phyloP scores from a whole-genome alignment of 371 early-diverging fungal species.

The Sporodiniella umbellata region DNA sequence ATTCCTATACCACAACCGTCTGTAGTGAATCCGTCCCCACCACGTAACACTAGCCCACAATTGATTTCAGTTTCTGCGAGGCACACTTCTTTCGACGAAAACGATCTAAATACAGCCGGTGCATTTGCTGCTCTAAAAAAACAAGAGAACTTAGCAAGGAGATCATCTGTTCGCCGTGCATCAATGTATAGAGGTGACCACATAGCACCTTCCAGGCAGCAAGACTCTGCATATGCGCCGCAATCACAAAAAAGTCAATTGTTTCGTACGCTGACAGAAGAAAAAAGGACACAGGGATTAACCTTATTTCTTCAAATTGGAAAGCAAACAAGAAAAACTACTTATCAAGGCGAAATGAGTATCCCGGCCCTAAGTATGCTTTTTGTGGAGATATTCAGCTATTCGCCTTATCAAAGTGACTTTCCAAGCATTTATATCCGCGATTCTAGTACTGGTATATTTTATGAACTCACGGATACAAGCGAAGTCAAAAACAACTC shows the following conservation, averaged over 20 bases:
- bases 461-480: conserved; percentile 69
- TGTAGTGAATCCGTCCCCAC: conserved; percentile 8
- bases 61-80: background rate
- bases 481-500: conserved; percentile 60
- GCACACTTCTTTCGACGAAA: conserved; percentile 32
- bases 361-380: conserved; percentile 60
- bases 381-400: conserved; percentile 63
- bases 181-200: conserved; percentile 41
- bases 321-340: conserved; percentile 57
- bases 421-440: conserved; percentile 69
- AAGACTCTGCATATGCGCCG: conserved; percentile 33
- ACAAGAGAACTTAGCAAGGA: conserved; percentile 43
- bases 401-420: conserved; percentile 59
- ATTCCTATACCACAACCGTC: conserved; percentile 6
- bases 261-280: conserved; percentile 19
- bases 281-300: conserved; percentile 3
- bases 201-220: conserved; percentile 1
- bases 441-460: conserved; percentile 54
- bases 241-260: conserved; percentile 13
- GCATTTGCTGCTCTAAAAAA: conserved; percentile 44
- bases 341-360: conserved; percentile 55
- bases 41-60: conserved; percentile 10
- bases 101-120: conserved; percentile 39
- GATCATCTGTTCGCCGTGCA: conserved; percentile 45
- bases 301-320: conserved; percentile 56